Evolutionary conservation across 2,329 filamentous ascomycete genomes (phyloP).

Genomic region (Colletotrichum sp.): DNA sequence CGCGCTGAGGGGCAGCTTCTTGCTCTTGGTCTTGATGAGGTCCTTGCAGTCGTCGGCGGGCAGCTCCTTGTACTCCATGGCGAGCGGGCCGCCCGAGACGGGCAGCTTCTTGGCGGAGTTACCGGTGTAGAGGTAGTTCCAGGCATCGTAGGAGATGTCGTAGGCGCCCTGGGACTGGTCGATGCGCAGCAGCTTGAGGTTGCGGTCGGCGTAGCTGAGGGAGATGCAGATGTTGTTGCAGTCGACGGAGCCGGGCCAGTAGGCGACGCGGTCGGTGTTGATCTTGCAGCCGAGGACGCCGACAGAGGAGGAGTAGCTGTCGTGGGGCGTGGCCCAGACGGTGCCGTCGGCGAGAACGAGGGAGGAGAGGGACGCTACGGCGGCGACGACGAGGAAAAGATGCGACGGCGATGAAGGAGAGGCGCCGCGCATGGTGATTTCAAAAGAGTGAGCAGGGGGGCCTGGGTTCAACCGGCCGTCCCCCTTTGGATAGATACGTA

Average conservation of each 20-base stretch:
- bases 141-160: constrained; percentile 58
- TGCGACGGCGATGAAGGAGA: constrained; percentile 12
- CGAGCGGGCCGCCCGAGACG: constrained; percentile 49
- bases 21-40: constrained; percentile 49
- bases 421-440: constrained; percentile 5
- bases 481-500: not conserved
- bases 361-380: not conserved
- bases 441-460: not conserved
- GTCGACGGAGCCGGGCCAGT: constrained; percentile 51
- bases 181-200: constrained; percentile 27
- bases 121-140: constrained; percentile 54
- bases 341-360: constrained; percentile 6
- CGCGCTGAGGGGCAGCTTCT: constrained; percentile 47
- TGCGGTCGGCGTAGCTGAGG: constrained; percentile 24
- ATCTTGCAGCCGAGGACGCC: constrained; percentile 58
- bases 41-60: constrained; percentile 49
- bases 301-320: constrained; percentile 51
- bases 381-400: not conserved
- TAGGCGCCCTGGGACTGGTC: constrained; percentile 42
- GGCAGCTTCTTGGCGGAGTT: constrained; percentile 49
- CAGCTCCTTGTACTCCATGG: constrained; percentile 51
- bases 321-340: constrained; percentile 48
- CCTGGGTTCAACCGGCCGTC: not conserved
- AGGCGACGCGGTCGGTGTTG: constrained; percentile 56
- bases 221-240: constrained; percentile 52